Evolutionary conservation across 305 asterid genomes (phyloP).

Genomic region (Fraxinus dipetala): DNA sequence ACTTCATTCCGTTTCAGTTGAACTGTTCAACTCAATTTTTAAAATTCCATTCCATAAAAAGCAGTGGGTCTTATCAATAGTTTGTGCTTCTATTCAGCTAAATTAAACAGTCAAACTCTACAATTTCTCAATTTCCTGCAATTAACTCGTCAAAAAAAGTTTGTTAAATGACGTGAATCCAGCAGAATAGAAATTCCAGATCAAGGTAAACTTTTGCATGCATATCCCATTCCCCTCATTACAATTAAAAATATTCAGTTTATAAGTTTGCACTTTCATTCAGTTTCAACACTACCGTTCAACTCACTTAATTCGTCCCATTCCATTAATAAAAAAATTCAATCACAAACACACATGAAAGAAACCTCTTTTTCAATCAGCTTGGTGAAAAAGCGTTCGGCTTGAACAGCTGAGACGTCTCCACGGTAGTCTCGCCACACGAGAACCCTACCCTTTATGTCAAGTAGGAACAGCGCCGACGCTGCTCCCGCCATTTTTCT

Average conservation of each 20-base stretch:
- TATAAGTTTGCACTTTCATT: not conserved
- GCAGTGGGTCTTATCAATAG: not conserved
- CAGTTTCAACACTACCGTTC: not conserved
- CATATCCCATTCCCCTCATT: not conserved
- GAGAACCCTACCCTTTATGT: constrained; percentile 80
- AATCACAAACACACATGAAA: constrained; percentile 18
- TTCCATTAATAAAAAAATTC: not conserved
- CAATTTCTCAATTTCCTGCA: not conserved
- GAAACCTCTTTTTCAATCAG: constrained; percentile 78
- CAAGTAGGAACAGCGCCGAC: constrained; percentile 96
- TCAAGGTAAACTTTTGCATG: constrained; percentile 26
- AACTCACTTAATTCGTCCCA: not conserved
- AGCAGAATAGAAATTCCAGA: constrained; percentile 16
- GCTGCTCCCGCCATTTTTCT: constrained; percentile 83
- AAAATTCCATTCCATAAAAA: not conserved
- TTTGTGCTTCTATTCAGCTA: not conserved
- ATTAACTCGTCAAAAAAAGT: not conserved
- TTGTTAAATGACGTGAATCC: not conserved
- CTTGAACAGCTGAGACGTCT: constrained; percentile 75
- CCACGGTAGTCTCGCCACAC: constrained; percentile 96
- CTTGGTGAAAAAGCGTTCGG: constrained; percentile 82
- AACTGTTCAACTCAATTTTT: not conserved
- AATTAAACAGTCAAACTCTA: not conserved
- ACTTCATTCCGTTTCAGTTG: not conserved
- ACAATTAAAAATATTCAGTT: not conserved